phyloP scores from a whole-genome alignment of 2,329 filamentous ascomycete species.

The Cryphonectria nitschkei region DNA sequence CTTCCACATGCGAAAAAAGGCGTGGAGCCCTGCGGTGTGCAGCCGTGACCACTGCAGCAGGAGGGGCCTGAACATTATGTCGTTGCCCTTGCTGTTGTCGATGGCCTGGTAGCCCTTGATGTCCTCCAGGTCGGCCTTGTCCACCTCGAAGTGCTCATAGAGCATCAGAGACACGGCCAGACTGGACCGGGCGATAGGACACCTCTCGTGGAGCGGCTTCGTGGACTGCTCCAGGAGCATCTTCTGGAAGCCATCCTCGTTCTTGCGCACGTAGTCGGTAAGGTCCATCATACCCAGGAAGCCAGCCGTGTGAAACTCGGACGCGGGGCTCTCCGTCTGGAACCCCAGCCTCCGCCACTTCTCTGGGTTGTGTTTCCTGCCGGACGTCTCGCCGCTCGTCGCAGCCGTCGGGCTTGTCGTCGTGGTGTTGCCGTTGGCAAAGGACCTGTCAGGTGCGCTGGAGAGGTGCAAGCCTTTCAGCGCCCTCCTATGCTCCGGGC shows the following conservation, averaged over 20 bases:
- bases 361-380: constrained; percentile 77
- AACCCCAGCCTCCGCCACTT: constrained; percentile 95
- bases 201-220: constrained; percentile 71
- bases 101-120: constrained; percentile 73
- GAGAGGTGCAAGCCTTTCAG: constrained; percentile 85
- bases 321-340: constrained; percentile 82
- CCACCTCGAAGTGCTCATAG: constrained; percentile 95
- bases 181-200: constrained; percentile 85
- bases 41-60: constrained; percentile 91
- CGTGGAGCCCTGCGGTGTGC: constrained; percentile 82
- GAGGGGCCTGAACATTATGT: constrained; percentile 83
- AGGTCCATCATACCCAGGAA: constrained; percentile 98
- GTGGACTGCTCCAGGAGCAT: constrained; percentile 86
- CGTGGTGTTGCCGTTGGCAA: constrained; percentile 45
- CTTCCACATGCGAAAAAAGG: constrained; percentile 93
- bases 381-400: constrained; percentile 55
- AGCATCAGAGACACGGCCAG: constrained; percentile 84
- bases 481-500: constrained; percentile 83
- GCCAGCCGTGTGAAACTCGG: constrained; percentile 83
- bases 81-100: constrained; percentile 77
- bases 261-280: constrained; percentile 88
- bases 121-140: constrained; percentile 80
- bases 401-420: constrained; percentile 40
- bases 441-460: constrained; percentile 68
- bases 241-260: constrained; percentile 92